A percentile compares a stretch with the other conserved stretches of the same genome.
Conservation (phyloP, 1,139 yeast species). For the Kodamaea fungicola region DNA sequence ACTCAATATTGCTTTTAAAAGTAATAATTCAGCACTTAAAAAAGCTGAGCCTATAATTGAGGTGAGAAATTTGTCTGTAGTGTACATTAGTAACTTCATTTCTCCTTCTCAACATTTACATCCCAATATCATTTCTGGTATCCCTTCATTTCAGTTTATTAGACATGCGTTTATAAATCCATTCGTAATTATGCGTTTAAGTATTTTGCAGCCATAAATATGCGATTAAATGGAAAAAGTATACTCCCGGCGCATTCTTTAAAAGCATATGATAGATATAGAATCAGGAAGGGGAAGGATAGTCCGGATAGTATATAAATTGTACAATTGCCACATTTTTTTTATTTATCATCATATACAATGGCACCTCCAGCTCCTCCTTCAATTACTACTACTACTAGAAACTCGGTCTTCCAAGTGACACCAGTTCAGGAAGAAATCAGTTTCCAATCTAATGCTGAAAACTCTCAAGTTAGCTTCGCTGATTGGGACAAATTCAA, state of each 20-base stretch:
- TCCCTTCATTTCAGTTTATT: too few relatives aligned
- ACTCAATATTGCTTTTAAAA: too few relatives aligned
- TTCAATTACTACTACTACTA: slow-evolving; percentile 28
- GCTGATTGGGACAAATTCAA: slow-evolving; percentile 67
- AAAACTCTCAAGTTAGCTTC: slow-evolving; percentile 20
- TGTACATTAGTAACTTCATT: too few relatives aligned
- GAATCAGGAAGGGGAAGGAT: neutral
- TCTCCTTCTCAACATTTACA: too few relatives aligned
- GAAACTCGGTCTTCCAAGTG: slow-evolving; percentile 8
- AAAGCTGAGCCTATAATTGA: too few relatives aligned
- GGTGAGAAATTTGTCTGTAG: too few relatives aligned
- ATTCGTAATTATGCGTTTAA: too few relatives aligned
- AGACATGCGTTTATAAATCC: slow-evolving; percentile 6
- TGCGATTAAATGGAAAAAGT: neutral
- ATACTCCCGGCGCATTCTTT: slow-evolving; percentile 2
- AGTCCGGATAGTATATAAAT: neutral
- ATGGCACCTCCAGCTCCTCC: slow-evolving; percentile 22
- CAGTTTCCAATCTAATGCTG: slow-evolving; percentile 11
- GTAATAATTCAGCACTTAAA: too few relatives aligned
- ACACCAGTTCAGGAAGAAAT: slow-evolving; percentile 7
- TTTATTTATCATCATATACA: neutral
- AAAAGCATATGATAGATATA: slow-evolving; percentile 2
- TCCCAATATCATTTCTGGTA: too few relatives aligned
- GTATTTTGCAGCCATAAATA: slow-evolving; percentile 1
- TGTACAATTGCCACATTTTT: neutral